Evolutionary conservation across 495 filamentous ascomycete species (phyloP).

Genomic region (Aspergillus biplanus): DNA sequence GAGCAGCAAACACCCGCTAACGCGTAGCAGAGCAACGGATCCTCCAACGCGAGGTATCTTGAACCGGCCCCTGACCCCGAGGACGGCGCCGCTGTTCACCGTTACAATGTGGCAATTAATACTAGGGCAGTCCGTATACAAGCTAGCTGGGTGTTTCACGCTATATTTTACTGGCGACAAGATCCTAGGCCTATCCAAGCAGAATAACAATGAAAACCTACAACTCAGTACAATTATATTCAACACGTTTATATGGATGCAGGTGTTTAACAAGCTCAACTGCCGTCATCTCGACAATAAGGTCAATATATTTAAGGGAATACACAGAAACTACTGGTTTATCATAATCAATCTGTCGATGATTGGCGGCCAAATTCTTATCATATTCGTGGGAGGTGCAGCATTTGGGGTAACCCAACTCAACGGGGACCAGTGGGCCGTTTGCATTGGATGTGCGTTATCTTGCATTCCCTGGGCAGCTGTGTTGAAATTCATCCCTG

Average conservation of each 20-base stretch:
- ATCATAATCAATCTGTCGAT: constrained; percentile 77
- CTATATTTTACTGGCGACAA: constrained; percentile 71
- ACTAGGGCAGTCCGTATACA: constrained; percentile 80
- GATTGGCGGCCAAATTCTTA: constrained; percentile 78
- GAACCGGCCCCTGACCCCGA: constrained; percentile 77
- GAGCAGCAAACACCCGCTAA: neutral
- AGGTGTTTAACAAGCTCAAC: constrained; percentile 95
- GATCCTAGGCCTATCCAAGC: constrained; percentile 50
- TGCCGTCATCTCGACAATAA: constrained; percentile 87
- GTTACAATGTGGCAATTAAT: constrained; percentile 97
- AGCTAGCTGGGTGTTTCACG: constrained; percentile 75
- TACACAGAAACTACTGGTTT: constrained; percentile 79
- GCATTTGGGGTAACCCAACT: constrained; percentile 76
- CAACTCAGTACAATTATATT: constrained; percentile 78
- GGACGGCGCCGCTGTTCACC: constrained; percentile 74
- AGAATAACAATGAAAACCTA: constrained; percentile 4
- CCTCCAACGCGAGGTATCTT: constrained; percentile 77
- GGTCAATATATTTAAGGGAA: constrained; percentile 89
- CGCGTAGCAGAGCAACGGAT: constrained; percentile 63
- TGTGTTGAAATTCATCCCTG: constrained; percentile 41
- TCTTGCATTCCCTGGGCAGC: constrained; percentile 40
- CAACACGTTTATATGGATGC: constrained; percentile 97
- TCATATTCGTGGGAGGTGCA: constrained; percentile 76
- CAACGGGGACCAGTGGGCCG: constrained; percentile 73
- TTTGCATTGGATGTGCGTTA: constrained; percentile 58